Conservation (phyloP, 257 asterid species). For the Agastache rugosa region DNA sequence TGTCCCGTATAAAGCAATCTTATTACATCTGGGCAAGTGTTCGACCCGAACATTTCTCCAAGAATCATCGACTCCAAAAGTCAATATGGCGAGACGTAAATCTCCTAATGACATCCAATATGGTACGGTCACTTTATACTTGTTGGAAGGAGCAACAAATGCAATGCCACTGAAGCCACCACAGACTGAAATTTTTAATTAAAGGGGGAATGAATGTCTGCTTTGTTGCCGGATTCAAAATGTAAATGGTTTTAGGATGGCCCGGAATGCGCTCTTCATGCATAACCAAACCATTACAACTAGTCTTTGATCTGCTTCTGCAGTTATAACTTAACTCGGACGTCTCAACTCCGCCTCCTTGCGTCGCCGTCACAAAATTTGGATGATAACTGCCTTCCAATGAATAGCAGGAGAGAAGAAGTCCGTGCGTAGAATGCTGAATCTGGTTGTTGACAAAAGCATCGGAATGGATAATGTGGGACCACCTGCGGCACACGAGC, state of each 20-base stretch:
- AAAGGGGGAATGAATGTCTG: conserved; percentile 3
- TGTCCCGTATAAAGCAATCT: too few species aligned
- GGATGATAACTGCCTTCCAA: not conserved
- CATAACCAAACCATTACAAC: conserved; percentile 6
- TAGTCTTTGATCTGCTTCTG: not conserved
- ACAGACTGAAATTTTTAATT: too few species aligned
- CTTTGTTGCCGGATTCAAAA: not conserved
- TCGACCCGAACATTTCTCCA: not conserved
- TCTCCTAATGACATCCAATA: not conserved
- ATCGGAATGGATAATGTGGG: conserved; percentile 3
- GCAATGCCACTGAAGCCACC: not conserved
- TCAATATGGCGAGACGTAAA: not conserved
- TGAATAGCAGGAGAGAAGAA: not conserved
- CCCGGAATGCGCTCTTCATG: too few species aligned
- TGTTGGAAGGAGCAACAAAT: conserved; percentile 2
- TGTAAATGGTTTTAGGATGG: not conserved
- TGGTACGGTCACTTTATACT: conserved; percentile 13
- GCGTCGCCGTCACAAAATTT: not conserved
- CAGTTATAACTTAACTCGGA: not conserved
- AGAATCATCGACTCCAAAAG: conserved; percentile 1
- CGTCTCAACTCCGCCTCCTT: not conserved
- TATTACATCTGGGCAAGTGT: too few species aligned
- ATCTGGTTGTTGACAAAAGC: not conserved
- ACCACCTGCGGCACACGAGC: conserved; percentile 22
- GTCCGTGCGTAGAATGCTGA: not conserved